phyloP scores from a whole-genome alignment of 208 protist species.

The Trypanosomatidae sp. region DNA sequence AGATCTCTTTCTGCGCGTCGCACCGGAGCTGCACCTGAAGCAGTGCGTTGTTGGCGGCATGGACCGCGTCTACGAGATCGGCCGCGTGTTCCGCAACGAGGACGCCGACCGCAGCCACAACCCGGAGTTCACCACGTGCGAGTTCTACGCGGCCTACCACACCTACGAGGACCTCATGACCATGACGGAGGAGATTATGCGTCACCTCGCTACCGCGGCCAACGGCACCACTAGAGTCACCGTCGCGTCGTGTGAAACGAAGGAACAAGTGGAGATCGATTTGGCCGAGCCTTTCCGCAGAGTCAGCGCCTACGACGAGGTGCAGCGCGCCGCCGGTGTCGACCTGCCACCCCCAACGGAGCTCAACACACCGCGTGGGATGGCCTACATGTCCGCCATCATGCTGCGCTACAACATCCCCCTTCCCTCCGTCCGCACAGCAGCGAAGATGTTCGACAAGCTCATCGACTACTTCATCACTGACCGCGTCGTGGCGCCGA shows the following conservation, averaged over 20 bases:
- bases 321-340: conserved; percentile 68
- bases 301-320: conserved; percentile 87
- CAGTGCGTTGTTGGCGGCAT: conserved; percentile 94
- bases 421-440: conserved; percentile 83
- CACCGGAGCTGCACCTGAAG: conserved; percentile 95
- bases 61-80: conserved; percentile 95
- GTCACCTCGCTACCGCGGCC: conserved; percentile 46
- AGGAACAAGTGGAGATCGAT: conserved; percentile 62
- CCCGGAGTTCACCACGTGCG: conserved; percentile 96
- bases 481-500: conserved; percentile 88
- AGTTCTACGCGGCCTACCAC: conserved; percentile 94
- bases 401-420: conserved; percentile 86
- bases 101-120: conserved; percentile 94
- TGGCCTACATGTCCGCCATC: conserved; percentile 84
- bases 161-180: conserved; percentile 94
- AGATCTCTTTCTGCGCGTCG: conserved; percentile 87
- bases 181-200: conserved; percentile 94
- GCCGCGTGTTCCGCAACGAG: conserved; percentile 95
- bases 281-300: conserved; percentile 86
- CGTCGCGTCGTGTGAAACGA: conserved; percentile 32
- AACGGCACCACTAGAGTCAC: conserved; percentile 51
- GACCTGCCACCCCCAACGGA: conserved; percentile 75
- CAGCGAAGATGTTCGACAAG: conserved; percentile 90
- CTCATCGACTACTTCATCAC: conserved; percentile 94
- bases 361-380: conserved; percentile 69